A percentile compares a stretch with the other conserved stretches of the same genome.
Evolutionary conservation across 83 land plant genomes (phyloP).

Genomic region (Diphasiastrum complanatum): DNA sequence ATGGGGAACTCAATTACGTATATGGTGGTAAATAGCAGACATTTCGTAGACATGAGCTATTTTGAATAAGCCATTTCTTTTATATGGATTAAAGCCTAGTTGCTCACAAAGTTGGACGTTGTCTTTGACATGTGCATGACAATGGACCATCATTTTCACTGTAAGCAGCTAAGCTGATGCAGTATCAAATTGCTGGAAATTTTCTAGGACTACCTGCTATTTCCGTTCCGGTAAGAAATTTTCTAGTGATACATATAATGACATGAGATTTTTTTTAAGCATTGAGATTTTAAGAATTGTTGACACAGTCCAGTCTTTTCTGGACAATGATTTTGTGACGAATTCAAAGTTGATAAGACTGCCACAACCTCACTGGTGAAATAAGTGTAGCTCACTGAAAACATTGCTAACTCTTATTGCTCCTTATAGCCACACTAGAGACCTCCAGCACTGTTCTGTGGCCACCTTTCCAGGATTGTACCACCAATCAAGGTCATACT

Average conservation of each 20-base stretch:
- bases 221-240: slow-evolving; percentile 8
- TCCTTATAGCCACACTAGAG: too few relatives aligned
- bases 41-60: not conserved
- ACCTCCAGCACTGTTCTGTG: too few relatives aligned
- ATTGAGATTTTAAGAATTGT: not conserved
- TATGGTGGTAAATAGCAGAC: slow-evolving; percentile 5
- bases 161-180: slow-evolving; percentile 11
- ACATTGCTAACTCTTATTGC: too few relatives aligned
- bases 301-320: not conserved
- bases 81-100: too few relatives aligned
- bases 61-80: not conserved
- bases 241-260: slow-evolving; percentile 1
- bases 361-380: too few relatives aligned
- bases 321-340: too few relatives aligned
- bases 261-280: not conserved
- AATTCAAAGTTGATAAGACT: too few relatives aligned
- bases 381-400: too few relatives aligned
- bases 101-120: too few relatives aligned
- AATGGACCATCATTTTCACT: not conserved
- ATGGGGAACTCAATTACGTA: slow-evolving; percentile 12
- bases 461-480: too few relatives aligned
- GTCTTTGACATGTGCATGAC: not conserved
- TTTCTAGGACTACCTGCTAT: slow-evolving; percentile 18
- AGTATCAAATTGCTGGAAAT: slow-evolving; percentile 12
- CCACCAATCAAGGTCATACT: too few relatives aligned